Conservation (phyloP, 148 eudicot species). For the Fagopyrum tataricum region DNA sequence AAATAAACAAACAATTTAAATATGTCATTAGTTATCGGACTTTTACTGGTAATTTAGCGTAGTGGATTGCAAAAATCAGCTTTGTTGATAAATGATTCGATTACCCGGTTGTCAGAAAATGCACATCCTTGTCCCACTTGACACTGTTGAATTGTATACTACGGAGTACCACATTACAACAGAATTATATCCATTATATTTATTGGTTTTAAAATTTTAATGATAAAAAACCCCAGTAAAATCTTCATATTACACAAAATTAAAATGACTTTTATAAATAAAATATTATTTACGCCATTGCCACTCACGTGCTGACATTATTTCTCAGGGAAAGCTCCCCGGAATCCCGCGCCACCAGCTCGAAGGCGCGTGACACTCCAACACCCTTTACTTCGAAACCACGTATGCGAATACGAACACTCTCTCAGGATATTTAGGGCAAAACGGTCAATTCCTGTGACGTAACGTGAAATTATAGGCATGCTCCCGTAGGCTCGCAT, state of each 20-base stretch:
- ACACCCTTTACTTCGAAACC: constrained; percentile 4
- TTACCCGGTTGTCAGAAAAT: background rate
- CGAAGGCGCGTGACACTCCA: background rate
- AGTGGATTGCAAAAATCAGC: background rate
- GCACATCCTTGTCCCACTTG: background rate
- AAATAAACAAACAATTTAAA: too few relatives aligned
- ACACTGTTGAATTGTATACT: background rate
- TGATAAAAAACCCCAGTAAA: too few relatives aligned
- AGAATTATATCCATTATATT: background rate
- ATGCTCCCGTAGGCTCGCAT: constrained; percentile 7
- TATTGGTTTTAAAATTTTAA: background rate
- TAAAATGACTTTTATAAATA: background rate
- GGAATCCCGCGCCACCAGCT: background rate
- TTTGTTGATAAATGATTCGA: constrained; percentile 8
- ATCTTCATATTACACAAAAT: background rate
- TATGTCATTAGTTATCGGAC: too few relatives aligned
- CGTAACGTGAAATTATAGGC: constrained; percentile 12
- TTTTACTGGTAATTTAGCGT: too few relatives aligned
- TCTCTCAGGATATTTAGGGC: background rate
- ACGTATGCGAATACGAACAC: background rate
- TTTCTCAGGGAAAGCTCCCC: background rate
- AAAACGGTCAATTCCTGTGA: background rate
- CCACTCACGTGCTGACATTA: constrained; percentile 2
- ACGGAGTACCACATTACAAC: background rate
- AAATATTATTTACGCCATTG: background rate